Percentiles rank a stretch among this genome's conserved stretches.
Conservation (phyloP, 148 eudicot species). For the Polygonum maritimum region DNA sequence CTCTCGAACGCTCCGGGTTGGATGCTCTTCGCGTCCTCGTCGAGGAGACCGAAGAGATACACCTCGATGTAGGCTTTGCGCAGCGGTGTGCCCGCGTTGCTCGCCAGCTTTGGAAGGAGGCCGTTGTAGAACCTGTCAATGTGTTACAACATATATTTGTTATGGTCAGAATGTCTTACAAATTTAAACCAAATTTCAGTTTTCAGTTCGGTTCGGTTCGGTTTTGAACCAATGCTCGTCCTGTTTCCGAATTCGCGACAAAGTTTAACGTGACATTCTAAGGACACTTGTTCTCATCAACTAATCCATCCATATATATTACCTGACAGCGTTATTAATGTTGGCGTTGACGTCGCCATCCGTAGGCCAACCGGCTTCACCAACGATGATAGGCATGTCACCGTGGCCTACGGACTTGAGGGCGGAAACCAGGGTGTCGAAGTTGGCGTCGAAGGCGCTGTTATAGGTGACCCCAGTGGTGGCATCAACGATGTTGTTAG, state of each 20-base stretch:
- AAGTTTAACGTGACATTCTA: too few species aligned
- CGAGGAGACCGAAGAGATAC: constrained; percentile 70
- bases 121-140: constrained; percentile 52
- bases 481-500: constrained; percentile 37
- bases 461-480: constrained; percentile 34
- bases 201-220: too few species aligned
- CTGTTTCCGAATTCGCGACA: too few species aligned
- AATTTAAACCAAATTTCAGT: too few species aligned
- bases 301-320: too few species aligned
- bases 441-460: constrained; percentile 84
- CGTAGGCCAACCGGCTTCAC: constrained; percentile 97
- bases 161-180: neutral
- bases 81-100: constrained; percentile 74
- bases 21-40: constrained; percentile 76
- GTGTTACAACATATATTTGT: neutral
- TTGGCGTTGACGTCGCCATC: constrained; percentile 76
- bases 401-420: constrained; percentile 46
- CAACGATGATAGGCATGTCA: constrained; percentile 51
- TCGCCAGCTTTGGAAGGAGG: constrained; percentile 48
- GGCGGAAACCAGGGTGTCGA: constrained; percentile 74
- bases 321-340: constrained; percentile 29
- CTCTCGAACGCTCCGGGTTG: constrained; percentile 78
- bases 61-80: constrained; percentile 66
- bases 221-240: too few species aligned
- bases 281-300: neutral